Conservation (phyloP, 805 yeast genomes). For the Candida tibetensis region DNA sequence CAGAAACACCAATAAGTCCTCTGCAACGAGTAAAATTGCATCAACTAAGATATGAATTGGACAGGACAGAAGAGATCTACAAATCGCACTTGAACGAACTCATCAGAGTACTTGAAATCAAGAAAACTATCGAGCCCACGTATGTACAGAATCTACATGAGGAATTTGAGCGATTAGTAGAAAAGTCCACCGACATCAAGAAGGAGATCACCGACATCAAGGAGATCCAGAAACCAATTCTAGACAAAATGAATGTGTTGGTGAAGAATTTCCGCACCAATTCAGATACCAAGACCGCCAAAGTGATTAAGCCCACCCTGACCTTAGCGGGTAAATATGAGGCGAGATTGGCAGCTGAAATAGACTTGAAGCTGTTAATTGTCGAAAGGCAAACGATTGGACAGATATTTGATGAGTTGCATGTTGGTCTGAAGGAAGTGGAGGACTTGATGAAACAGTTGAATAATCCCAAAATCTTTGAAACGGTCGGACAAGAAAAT, state of each 20-base stretch:
- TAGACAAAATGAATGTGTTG: slow-evolving; percentile 32
- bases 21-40: slow-evolving; percentile 14
- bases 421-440: slow-evolving; percentile 4
- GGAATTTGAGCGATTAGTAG: slow-evolving; percentile 19
- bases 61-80: slow-evolving; percentile 24
- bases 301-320: slow-evolving; percentile 5
- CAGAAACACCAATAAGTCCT: slow-evolving; percentile 7
- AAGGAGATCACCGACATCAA: slow-evolving; percentile 24
- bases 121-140: slow-evolving; percentile 10
- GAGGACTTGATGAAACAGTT: slow-evolving; percentile 20
- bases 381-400: slow-evolving; percentile 22
- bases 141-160: slow-evolving; percentile 19
- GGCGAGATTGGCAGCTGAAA: slow-evolving; percentile 1
- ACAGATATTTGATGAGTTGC: slow-evolving; percentile 18
- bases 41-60: slow-evolving; percentile 29
- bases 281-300: slow-evolving; percentile 3
- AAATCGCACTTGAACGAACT: slow-evolving; percentile 23
- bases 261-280: slow-evolving; percentile 17
- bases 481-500: slow-evolving; percentile 16
- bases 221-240: slow-evolving; percentile 32
- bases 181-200: slow-evolving; percentile 13
- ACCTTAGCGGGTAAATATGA: not conserved
- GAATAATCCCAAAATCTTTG: slow-evolving; percentile 19
- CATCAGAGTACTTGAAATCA: slow-evolving; percentile 16
- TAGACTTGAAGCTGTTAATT: slow-evolving; percentile 13